A percentile compares a stretch with the other conserved stretches of the same genome.
Evolutionary conservation across 805 yeast species (phyloP).

Genomic region (Nadsonia fulvescens): DNA sequence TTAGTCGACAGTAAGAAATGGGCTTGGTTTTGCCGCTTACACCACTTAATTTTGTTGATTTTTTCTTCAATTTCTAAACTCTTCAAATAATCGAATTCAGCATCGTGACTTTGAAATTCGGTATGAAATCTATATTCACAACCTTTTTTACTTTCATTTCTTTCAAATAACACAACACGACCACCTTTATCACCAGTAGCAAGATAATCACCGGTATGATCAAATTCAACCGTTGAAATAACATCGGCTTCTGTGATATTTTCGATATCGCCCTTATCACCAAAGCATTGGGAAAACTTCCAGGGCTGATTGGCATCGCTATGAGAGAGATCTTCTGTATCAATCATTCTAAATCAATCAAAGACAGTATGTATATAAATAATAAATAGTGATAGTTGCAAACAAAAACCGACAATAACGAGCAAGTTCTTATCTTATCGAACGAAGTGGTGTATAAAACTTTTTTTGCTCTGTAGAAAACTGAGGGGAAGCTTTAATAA

Average conservation of each 20-base stretch:
- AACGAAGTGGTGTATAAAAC: no score
- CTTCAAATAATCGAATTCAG: slow-evolving; percentile 92
- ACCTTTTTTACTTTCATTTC: slow-evolving; percentile 52
- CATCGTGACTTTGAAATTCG: slow-evolving; percentile 96
- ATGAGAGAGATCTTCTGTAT: no score
- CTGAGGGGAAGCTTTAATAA: no score
- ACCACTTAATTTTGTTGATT: slow-evolving; percentile 95
- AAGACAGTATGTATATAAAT: no score
- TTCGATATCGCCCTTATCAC: slow-evolving; percentile 95
- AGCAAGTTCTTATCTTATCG: no score
- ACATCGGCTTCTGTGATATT: slow-evolving; percentile 93
- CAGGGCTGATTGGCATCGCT: no score
- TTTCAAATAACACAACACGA: slow-evolving; percentile 85
- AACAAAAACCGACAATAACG: no score
- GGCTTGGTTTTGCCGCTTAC: slow-evolving; percentile 73
- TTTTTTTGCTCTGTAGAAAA: no score
- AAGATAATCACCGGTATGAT: slow-evolving; percentile 79
- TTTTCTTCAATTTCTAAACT: slow-evolving; percentile 94
- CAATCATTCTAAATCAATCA: no score
- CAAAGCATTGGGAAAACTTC: slow-evolving; percentile 95
- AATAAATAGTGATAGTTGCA: no score
- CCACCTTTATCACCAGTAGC: slow-evolving; percentile 99
- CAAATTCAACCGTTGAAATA: slow-evolving; percentile 92
- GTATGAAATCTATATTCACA: slow-evolving; percentile 93
- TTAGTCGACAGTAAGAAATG: slow-evolving; percentile 81